These are phyloP conservation scores for Penicillium bialowiezense DNA, from an alignment of 495 filamentous ascomycete species.

Conservation along the genomic window DNA sequence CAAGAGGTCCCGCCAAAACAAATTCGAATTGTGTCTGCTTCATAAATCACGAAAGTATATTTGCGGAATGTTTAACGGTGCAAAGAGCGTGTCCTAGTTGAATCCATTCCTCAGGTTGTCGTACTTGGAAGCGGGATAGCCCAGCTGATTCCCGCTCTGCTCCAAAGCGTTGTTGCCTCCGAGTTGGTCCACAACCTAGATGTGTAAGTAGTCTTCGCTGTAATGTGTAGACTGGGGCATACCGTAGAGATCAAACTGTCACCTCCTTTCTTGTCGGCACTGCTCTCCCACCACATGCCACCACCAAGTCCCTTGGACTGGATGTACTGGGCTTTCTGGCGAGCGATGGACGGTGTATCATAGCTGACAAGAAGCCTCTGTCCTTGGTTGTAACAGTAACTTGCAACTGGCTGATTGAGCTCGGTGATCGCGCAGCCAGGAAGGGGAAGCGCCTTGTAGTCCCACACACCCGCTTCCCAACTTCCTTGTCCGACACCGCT, in stretches of 20 bases:
- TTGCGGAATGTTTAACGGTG: too few species aligned
- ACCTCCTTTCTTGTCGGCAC: slow-evolving; percentile 59
- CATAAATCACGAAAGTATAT: too few species aligned
- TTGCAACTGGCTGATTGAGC: slow-evolving; percentile 39
- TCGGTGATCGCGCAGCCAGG: slow-evolving; percentile 23
- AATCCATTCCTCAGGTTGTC: slow-evolving; percentile 32
- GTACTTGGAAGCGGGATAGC: slow-evolving; percentile 32
- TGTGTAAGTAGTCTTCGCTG: not conserved
- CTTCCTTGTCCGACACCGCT: slow-evolving; percentile 63
- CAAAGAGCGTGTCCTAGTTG: not conserved
- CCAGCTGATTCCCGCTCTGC: slow-evolving; percentile 28
- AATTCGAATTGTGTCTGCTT: not conserved
- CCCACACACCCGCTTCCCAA: slow-evolving; percentile 77
- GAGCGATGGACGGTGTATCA: slow-evolving; percentile 61
- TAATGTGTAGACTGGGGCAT: not conserved
- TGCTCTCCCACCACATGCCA: slow-evolving; percentile 90
- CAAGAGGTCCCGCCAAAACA: not conserved
- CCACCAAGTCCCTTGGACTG: slow-evolving; percentile 64
- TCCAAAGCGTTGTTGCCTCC: slow-evolving; percentile 27
- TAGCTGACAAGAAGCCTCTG: slow-evolving; percentile 68
- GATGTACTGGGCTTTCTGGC: slow-evolving; percentile 65
- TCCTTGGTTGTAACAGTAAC: slow-evolving; percentile 64
- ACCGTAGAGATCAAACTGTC: slow-evolving; percentile 62
- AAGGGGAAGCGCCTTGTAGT: slow-evolving; percentile 62
- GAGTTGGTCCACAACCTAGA: slow-evolving; percentile 29